A percentile compares a stretch with the other conserved stretches of the same genome.
Conservation (phyloP, 2,329 filamentous ascomycete genomes). For the Fusarium albosuccineum region DNA sequence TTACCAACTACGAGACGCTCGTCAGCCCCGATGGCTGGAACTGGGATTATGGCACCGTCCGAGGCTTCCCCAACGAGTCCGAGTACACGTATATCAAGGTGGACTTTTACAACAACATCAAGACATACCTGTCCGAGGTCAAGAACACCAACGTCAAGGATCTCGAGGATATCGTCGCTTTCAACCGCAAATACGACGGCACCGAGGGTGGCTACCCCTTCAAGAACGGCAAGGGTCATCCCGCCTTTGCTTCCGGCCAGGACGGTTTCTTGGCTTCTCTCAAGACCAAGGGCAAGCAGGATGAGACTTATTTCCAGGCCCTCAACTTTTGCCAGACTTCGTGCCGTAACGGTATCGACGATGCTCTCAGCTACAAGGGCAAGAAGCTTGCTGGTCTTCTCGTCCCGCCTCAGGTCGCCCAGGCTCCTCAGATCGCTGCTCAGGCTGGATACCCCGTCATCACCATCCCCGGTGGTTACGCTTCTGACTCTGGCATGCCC, state of each 20-base stretch:
- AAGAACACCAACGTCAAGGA: constrained; percentile 70
- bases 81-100: constrained; percentile 81
- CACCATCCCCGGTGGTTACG: constrained; percentile 74
- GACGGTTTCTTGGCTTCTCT: constrained; percentile 76
- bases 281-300: constrained; percentile 68
- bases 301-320: constrained; percentile 77
- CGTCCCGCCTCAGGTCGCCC: constrained; percentile 76
- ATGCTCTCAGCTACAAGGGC: constrained; percentile 66
- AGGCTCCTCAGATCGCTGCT: constrained; percentile 77
- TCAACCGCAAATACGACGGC: constrained; percentile 73
- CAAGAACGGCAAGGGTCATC: constrained; percentile 59
- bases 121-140: constrained; percentile 72
- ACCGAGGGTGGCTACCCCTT: constrained; percentile 75
- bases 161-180: constrained; percentile 75
- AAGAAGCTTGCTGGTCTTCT: constrained; percentile 71
- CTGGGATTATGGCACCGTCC: constrained; percentile 75
- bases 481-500: constrained; percentile 68
- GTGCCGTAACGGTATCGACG: constrained; percentile 77
- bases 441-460: constrained; percentile 82
- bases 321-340: constrained; percentile 71
- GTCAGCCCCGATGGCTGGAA: constrained; percentile 78
- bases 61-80: constrained; percentile 77
- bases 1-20: constrained; percentile 72
- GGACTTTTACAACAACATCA: constrained; percentile 75
- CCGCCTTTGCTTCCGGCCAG: constrained; percentile 78